Base-by-base conservation (phyloP, 345 rosid genomes). In the Hibiscus mutabilis region DNA sequence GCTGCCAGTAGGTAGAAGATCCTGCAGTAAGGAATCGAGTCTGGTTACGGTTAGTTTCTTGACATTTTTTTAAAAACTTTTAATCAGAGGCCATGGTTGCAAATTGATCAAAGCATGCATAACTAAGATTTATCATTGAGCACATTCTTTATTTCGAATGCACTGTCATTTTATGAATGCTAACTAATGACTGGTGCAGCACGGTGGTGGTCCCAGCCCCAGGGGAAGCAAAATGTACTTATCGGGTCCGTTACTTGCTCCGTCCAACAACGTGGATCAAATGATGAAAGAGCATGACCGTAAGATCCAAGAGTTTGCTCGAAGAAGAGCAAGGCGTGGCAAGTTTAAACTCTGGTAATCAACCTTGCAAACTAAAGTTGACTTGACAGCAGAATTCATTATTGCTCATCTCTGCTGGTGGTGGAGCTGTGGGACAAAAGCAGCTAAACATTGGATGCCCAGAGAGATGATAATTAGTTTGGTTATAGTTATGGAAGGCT, bases 261-360 rank as follows among this genome's bases (percentile, higher is more conserved):
- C 90, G 31, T 84, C 97, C 22, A 82, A 87, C 82, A 86, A 95
- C 73, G 83, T 89, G 21, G 97, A 92, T 46, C 93, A 89, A 62
- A 85, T 95, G 96, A 86, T 92, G 13, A 89, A 85, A 84, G 99
- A 95, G 63, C 97, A 89, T 4, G 96, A 95, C 65, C 75, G 84
- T 4, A 84, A 80, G 79, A 82, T 95, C 49, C 97, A 90, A 74
- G 97, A 92, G 73, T 86, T 74, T 66, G 84, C 88, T 73, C 81
- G 91, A 31, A 74, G 95, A 31, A 72, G 79, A 56, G 72, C 83
- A 8, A 79, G 86, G 57, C 78, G 71, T 6, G 90, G 83, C 72
- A 81, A 72, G 82, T 42, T 81, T 5, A 89, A 79, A 69, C 9
- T 3, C 52, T 47, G n/a, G 13, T 47, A 53, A 19, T 18, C 18